Conservation (phyloP, 2,329 filamentous ascomycete species). For the Hypoxylon sp. region DNA sequence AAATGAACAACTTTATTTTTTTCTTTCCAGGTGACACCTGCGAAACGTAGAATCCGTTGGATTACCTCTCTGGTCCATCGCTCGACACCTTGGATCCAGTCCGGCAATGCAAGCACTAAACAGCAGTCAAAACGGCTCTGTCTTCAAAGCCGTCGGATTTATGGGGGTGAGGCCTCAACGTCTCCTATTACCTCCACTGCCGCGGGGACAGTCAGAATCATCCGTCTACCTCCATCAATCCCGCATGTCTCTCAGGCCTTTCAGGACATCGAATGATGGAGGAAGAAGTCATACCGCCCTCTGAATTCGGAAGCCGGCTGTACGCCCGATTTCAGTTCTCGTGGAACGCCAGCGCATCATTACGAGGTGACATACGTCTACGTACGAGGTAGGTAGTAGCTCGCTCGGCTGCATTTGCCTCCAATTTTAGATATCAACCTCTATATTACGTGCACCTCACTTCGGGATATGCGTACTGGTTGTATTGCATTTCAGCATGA, state of each 20-base stretch:
- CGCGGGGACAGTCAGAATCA: not conserved
- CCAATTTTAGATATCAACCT: not conserved
- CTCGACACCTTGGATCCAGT: constrained; percentile 5
- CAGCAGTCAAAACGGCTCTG: not conserved
- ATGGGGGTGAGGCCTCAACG: constrained; percentile 3
- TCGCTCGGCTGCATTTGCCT: constrained; percentile 4
- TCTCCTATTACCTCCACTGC: constrained; percentile 1
- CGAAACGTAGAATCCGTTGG: constrained; percentile 11
- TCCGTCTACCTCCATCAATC: not conserved
- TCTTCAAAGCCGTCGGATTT: not conserved
- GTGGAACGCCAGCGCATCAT: constrained; percentile 5
- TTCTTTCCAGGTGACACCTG: constrained; percentile 10
- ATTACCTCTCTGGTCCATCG: constrained; percentile 26
- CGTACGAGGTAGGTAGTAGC: no score
- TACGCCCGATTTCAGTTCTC: not conserved
- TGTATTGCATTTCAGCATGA: no score
- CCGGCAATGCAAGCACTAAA: not conserved
- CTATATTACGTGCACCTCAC: no score
- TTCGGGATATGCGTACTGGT: no score
- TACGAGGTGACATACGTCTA: constrained; percentile 11
- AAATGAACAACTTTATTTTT: constrained; percentile 16
- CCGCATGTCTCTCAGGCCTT: not conserved
- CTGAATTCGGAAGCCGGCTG: constrained; percentile 13
- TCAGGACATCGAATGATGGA: constrained; percentile 3
- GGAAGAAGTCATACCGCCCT: constrained; percentile 6